Percentiles rank a stretch among this genome's conserved stretches.
Conservation (phyloP, 2,329 filamentous ascomycete species). For the Penicillium sp. region DNA sequence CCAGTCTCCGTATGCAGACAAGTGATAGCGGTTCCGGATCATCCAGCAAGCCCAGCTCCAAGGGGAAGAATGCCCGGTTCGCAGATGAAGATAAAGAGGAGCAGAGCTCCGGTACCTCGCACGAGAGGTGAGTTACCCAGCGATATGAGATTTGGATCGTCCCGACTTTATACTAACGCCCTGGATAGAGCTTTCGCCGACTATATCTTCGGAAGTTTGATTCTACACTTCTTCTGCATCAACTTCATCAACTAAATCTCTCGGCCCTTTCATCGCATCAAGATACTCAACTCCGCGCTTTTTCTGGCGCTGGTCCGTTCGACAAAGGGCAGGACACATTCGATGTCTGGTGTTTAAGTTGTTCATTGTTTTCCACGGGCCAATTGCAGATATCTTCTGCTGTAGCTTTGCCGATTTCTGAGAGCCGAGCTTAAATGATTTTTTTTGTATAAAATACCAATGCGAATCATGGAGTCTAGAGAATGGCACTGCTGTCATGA, state of each 20-base stretch:
- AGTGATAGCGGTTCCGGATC: constrained; percentile 53
- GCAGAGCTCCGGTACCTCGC: constrained; percentile 40
- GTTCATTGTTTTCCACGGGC: neutral
- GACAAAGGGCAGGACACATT: constrained; percentile 13
- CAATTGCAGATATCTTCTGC: constrained; percentile 1
- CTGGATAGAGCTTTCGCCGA: constrained; percentile 84
- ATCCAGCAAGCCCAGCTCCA: constrained; percentile 63
- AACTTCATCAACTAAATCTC: constrained; percentile 93
- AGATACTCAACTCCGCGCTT: constrained; percentile 10
- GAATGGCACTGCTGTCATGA: neutral
- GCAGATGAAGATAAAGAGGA: constrained; percentile 32
- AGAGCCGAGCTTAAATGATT: neutral
- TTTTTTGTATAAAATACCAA: constrained; percentile 1
- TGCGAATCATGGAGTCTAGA: neutral
- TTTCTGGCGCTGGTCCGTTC: constrained; percentile 21
- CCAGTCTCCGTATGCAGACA: constrained; percentile 89
- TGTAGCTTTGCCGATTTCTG: neutral
- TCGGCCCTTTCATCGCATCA: neutral
- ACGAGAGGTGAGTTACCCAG: constrained; percentile 47
- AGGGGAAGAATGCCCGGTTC: constrained; percentile 38
- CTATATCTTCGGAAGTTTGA: constrained; percentile 90
- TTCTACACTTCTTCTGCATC: constrained; percentile 98
- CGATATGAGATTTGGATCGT: neutral
- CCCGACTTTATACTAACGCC: constrained; percentile 13
- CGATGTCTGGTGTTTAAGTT: constrained; percentile 6